Evolutionary conservation across 2,329 filamentous ascomycete species (phyloP).

Genomic region (Cladosporium sp.): DNA sequence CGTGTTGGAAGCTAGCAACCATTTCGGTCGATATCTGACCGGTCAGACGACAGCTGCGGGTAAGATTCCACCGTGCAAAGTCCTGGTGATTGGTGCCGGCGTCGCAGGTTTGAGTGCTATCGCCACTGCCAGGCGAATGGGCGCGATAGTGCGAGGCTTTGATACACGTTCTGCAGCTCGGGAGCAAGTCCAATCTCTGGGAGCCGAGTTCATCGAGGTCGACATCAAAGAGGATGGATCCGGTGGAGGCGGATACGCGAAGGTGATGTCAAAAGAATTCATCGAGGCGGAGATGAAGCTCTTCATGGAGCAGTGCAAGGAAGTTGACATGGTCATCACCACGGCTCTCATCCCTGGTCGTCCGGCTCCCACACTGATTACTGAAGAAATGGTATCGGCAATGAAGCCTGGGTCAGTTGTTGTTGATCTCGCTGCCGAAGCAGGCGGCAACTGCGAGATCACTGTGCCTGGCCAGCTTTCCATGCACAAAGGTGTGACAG

Average conservation of each 20-base stretch:
- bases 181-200: conserved; percentile 86
- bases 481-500: conserved; percentile 71
- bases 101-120: conserved; percentile 88
- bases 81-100: conserved; percentile 84
- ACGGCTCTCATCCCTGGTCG: conserved; percentile 87
- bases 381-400: conserved; percentile 70
- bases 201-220: conserved; percentile 86
- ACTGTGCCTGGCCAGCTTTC: conserved; percentile 69
- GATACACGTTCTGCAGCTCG: conserved; percentile 85
- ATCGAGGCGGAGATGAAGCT: conserved; percentile 91
- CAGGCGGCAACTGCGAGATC: conserved; percentile 81
- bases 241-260: conserved; percentile 79
- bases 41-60: conserved; percentile 88
- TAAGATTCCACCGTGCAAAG: conserved; percentile 85
- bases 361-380: conserved; percentile 79
- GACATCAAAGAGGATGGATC: conserved; percentile 79
- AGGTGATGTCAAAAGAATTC: conserved; percentile 92
- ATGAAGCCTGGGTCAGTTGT: conserved; percentile 91
- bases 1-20: conserved; percentile 82
- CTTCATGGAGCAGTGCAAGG: conserved; percentile 79
- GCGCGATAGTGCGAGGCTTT: conserved; percentile 85
- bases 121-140: conserved; percentile 78
- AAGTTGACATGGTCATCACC: conserved; percentile 90
- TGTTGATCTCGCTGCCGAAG: conserved; percentile 83
- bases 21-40: conserved; percentile 82